Evolutionary conservation across 176 grass and related monocot genomes (phyloP).

Genomic region (Triticum urartu): DNA sequence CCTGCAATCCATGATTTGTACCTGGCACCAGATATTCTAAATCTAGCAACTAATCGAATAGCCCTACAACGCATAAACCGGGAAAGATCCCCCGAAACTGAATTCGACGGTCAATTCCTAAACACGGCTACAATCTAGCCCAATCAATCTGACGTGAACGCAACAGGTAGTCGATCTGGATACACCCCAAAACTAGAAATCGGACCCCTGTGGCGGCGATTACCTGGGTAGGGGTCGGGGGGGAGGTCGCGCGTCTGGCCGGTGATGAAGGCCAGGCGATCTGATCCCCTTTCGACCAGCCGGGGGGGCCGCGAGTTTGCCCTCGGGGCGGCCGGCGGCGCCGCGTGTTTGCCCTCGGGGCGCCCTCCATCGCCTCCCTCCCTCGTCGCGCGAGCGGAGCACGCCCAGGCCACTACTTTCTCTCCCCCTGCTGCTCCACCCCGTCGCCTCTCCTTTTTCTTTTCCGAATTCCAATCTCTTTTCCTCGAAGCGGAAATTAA

Average conservation of each 20-base stretch:
- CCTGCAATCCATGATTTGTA: not conserved
- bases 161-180: not conserved
- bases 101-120: not conserved
- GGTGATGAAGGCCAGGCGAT: constrained; percentile 82
- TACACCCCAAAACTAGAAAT: too few relatives aligned
- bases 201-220: not conserved
- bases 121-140: not conserved
- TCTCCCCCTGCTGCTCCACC: not conserved
- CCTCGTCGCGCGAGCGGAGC: not conserved
- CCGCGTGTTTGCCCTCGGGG: constrained; percentile 44
- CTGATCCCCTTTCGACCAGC: constrained; percentile 80
- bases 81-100: not conserved
- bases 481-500: not conserved
- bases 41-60: constrained; percentile 4
- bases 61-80: not conserved
- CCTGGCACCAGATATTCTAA: not conserved
- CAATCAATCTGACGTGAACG: not conserved
- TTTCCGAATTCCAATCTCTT: not conserved
- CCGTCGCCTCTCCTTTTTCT: constrained; percentile 19
- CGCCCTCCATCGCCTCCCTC: constrained; percentile 47
- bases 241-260: constrained; percentile 38
- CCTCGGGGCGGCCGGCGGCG: constrained; percentile 45
- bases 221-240: constrained; percentile 36
- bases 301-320: constrained; percentile 50
- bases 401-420: constrained; percentile 33